phyloP scores from a whole-genome alignment of 1,284 basidiomycete genomes.

The Macrocystidia cucumis region DNA sequence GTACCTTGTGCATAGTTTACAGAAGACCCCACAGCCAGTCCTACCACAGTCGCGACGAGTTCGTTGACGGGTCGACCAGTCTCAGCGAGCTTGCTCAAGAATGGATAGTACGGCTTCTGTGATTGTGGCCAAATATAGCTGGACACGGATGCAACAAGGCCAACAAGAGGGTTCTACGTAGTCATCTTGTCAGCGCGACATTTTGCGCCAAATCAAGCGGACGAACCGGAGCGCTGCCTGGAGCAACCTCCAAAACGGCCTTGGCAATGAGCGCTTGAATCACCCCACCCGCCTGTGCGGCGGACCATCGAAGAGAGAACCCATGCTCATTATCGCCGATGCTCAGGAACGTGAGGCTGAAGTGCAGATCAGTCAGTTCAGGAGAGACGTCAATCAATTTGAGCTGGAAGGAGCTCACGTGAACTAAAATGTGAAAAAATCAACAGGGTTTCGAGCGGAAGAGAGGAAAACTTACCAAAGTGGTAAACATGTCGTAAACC shows the following conservation, averaged over 20 bases:
- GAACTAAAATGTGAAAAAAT: slow-evolving; percentile 12
- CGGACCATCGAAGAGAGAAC: slow-evolving; percentile 21
- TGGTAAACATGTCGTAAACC: slow-evolving; percentile 41
- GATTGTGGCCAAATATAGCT: slow-evolving; percentile 22
- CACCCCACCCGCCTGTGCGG: slow-evolving; percentile 21
- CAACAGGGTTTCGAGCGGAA: neutral
- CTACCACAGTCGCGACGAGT: slow-evolving; percentile 36
- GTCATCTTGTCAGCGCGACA: neutral
- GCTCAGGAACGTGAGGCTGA: slow-evolving; percentile 25
- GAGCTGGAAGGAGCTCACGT: slow-evolving; percentile 10
- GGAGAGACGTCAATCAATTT: neutral
- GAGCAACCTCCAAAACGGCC: slow-evolving; percentile 22
- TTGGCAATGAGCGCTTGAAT: slow-evolving; percentile 25
- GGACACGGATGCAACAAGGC: slow-evolving; percentile 12
- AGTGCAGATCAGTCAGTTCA: neutral
- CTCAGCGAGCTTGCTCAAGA: slow-evolving; percentile 33
- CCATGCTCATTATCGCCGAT: slow-evolving; percentile 25
- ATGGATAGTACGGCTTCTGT: slow-evolving; percentile 30
- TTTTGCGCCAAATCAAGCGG: neutral
- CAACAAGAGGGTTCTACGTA: slow-evolving; percentile 16
- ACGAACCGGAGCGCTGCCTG: slow-evolving; percentile 21
- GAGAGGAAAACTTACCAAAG: slow-evolving; percentile 25
- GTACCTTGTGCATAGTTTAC: slow-evolving; percentile 28
- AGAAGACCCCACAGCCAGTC: slow-evolving; percentile 37
- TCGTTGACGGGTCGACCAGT: slow-evolving; percentile 33